phyloP scores from a whole-genome alignment of 2,329 filamentous ascomycete species.

The Diaporthe ilicicola region DNA sequence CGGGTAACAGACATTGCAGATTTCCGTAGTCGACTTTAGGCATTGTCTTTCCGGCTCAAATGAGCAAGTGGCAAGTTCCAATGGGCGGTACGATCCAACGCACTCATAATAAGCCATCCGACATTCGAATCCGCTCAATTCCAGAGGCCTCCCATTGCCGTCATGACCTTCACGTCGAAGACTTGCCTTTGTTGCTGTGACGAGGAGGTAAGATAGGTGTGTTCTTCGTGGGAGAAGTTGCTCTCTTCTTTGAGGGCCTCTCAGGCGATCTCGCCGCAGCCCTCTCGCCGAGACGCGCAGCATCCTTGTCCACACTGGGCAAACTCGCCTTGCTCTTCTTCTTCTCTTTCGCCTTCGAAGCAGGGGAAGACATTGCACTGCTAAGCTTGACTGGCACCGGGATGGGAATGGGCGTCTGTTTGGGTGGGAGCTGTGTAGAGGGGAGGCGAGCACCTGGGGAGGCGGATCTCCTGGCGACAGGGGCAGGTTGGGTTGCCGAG shows the following conservation, averaged over 20 bases:
- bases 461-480: background rate
- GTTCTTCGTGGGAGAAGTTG: slow-evolving; percentile 17
- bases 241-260: background rate
- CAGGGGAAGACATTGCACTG: background rate
- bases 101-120: background rate
- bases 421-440: slow-evolving; percentile 22
- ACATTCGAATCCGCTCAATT: background rate
- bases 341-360: slow-evolving; percentile 25
- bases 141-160: too few relatives aligned
- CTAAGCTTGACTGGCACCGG: background rate
- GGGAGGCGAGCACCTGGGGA: slow-evolving; percentile 27
- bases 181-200: background rate
- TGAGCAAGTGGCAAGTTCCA: background rate
- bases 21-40: background rate
- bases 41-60: background rate
- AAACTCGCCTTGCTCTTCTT: slow-evolving; percentile 17
- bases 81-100: background rate
- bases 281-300: background rate
- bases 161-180: background rate
- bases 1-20: background rate
- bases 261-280: background rate
- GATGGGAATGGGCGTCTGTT: slow-evolving; percentile 28
- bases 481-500: slow-evolving; percentile 31
- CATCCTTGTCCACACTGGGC: background rate
- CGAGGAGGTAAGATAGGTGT: slow-evolving; percentile 23